Percentiles rank a stretch among this genome's conserved stretches.
These are phyloP conservation scores for Kwoniella bestiolae DNA, from an alignment of 768 basidiomycete species.

Conservation along the genomic window DNA sequence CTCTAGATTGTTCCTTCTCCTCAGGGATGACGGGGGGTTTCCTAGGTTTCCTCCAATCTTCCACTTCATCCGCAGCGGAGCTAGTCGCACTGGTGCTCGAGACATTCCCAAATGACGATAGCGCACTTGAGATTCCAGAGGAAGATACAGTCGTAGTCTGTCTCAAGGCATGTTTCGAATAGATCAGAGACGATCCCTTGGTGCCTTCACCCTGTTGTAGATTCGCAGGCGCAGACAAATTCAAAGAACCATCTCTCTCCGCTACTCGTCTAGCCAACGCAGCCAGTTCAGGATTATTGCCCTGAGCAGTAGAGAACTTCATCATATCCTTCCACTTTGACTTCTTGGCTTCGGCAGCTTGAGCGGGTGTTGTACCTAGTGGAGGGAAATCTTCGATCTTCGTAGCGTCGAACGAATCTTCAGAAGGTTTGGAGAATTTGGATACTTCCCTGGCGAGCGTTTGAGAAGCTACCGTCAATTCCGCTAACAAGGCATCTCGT, in stretches of 20 bases:
- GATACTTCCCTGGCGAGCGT: slow-evolving; percentile 77
- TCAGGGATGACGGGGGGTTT: slow-evolving; percentile 4
- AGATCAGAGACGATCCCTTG: slow-evolving; percentile 71
- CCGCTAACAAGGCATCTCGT: slow-evolving; percentile 61
- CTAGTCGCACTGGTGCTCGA: slow-evolving; percentile 36
- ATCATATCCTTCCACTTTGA: slow-evolving; percentile 86
- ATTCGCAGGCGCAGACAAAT: slow-evolving; percentile 75
- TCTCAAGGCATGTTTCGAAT: slow-evolving; percentile 24
- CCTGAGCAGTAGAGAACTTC: slow-evolving; percentile 55
- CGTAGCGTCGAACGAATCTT: slow-evolving; percentile 32
- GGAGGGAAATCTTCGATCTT: slow-evolving; percentile 59
- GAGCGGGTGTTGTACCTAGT: slow-evolving; percentile 50
- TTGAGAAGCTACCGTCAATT: slow-evolving; percentile 79
- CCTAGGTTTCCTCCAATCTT: slow-evolving; percentile 40
- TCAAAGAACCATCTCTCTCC: slow-evolving; percentile 51
- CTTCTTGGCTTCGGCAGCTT: slow-evolving; percentile 67
- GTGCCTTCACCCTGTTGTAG: slow-evolving; percentile 66
- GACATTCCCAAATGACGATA: slow-evolving; percentile 32
- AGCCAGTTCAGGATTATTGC: slow-evolving; percentile 51
- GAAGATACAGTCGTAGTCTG: slow-evolving; percentile 29
- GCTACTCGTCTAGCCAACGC: slow-evolving; percentile 52
- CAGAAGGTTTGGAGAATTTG: slow-evolving; percentile 36
- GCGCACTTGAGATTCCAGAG: slow-evolving; percentile 21
- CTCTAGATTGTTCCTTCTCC: slow-evolving; percentile 7
- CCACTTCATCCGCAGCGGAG: slow-evolving; percentile 38